These are phyloP conservation scores for Amniculicola lignicola DNA, from an alignment of 495 filamentous ascomycete species.

Conservation along the genomic window DNA sequence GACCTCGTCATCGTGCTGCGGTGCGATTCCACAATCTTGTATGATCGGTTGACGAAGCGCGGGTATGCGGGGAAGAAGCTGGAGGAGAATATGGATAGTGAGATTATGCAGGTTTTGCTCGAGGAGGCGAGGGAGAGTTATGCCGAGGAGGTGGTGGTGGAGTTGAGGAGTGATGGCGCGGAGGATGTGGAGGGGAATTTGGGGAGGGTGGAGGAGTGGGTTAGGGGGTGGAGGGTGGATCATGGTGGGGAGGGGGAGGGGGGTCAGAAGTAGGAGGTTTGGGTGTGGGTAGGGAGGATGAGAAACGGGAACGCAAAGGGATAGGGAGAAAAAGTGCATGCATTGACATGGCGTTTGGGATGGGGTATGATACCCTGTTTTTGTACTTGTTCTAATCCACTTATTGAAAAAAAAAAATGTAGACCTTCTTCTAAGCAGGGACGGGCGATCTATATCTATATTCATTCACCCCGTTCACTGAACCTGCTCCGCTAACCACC, in stretches of 20 bases:
- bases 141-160: slow-evolving; percentile 84
- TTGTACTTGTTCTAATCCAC: too few relatives aligned
- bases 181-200: slow-evolving; percentile 87
- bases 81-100: slow-evolving; percentile 92
- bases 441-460: slow-evolving; percentile 26
- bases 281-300: too few relatives aligned
- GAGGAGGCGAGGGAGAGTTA: slow-evolving; percentile 88
- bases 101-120: slow-evolving; percentile 93
- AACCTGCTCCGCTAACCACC: slow-evolving; percentile 80
- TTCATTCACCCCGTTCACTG: slow-evolving; percentile 10
- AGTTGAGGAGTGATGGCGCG: slow-evolving; percentile 74
- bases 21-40: slow-evolving; percentile 71
- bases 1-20: slow-evolving; percentile 92
- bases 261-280: neutral
- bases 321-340: too few relatives aligned
- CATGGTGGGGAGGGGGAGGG: slow-evolving; percentile 37
- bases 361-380: too few relatives aligned
- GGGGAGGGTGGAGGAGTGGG: slow-evolving; percentile 76
- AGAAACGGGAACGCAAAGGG: too few relatives aligned
- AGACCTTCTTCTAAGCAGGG: too few relatives aligned
- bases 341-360: too few relatives aligned
- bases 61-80: slow-evolving; percentile 81
- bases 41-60: slow-evolving; percentile 76
- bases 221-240: slow-evolving; percentile 75
- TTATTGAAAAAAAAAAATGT: too few relatives aligned